These are phyloP conservation scores for Cladosporium sp. DNA, from an alignment of 2,329 filamentous ascomycete species.

Conservation along the genomic window DNA sequence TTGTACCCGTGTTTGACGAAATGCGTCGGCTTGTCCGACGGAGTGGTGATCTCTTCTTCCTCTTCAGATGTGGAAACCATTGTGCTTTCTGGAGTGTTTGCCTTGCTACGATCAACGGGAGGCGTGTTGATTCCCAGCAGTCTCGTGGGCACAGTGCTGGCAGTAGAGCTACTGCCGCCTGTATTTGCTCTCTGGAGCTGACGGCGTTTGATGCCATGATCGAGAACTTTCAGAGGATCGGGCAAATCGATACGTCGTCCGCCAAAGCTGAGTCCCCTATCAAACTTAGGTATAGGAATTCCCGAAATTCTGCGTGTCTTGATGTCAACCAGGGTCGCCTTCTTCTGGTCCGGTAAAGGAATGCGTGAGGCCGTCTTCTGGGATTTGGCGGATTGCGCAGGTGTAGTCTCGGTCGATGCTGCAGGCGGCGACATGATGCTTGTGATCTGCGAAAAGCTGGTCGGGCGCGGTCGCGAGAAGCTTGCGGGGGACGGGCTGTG, in stretches of 20 bases:
- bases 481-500: slow-evolving; percentile 30
- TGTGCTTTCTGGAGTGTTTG: slow-evolving; percentile 27
- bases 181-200: slow-evolving; percentile 25
- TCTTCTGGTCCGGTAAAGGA: slow-evolving; percentile 30
- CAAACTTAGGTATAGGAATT: slow-evolving; percentile 13
- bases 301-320: slow-evolving; percentile 20
- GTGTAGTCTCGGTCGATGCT: neutral
- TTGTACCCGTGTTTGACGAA: slow-evolving; percentile 19
- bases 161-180: slow-evolving; percentile 20
- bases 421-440: slow-evolving; percentile 9
- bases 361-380: slow-evolving; percentile 31
- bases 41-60: slow-evolving; percentile 30
- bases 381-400: slow-evolving; percentile 2
- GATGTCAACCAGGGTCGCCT: slow-evolving; percentile 28
- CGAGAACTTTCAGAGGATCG: slow-evolving; percentile 29
- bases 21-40: slow-evolving; percentile 18
- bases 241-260: slow-evolving; percentile 26
- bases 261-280: slow-evolving; percentile 24
- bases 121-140: slow-evolving; percentile 5
- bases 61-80: slow-evolving; percentile 25
- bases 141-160: slow-evolving; percentile 19
- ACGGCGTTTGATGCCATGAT: slow-evolving; percentile 29
- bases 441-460: slow-evolving; percentile 15
- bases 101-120: slow-evolving; percentile 23
- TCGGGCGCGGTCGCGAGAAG: slow-evolving; percentile 29